A percentile compares a stretch with the other conserved stretches of the same genome.
Conservation (phyloP, 805 yeast genomes). For the Ogataea zsoltii region DNA sequence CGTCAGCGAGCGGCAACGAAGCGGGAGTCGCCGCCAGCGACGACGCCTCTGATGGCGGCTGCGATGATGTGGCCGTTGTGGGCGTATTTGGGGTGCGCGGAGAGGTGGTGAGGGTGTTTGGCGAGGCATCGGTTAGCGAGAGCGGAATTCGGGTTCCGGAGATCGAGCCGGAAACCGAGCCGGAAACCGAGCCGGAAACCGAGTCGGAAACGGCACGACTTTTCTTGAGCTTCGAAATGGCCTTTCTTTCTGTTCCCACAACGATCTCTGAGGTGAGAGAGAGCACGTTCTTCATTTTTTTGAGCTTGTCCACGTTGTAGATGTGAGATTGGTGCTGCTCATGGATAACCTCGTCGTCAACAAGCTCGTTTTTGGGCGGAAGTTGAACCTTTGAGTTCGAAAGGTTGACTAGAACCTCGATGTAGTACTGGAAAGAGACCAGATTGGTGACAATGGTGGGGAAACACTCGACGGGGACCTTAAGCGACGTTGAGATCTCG, state of each 20-base stretch:
- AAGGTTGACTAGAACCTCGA: slow-evolving; percentile 81
- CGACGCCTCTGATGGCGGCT: slow-evolving; percentile 9
- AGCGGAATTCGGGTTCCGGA: slow-evolving; percentile 6
- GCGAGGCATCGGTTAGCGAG: slow-evolving; percentile 6
- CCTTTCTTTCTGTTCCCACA: slow-evolving; percentile 71
- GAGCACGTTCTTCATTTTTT: slow-evolving; percentile 72
- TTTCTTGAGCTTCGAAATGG: slow-evolving; percentile 28
- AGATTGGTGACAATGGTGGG: slow-evolving; percentile 75
- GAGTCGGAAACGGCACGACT: too few species aligned
- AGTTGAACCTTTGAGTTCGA: slow-evolving; percentile 47
- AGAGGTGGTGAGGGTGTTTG: slow-evolving; percentile 1
- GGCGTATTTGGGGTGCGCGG: slow-evolving; percentile 8
- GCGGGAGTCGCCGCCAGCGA: slow-evolving; percentile 4
- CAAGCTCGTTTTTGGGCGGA: slow-evolving; percentile 15
- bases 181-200: too few species aligned
- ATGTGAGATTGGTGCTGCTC: slow-evolving; percentile 34
- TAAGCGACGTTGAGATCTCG: slow-evolving; percentile 59
- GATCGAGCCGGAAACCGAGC: too few species aligned
- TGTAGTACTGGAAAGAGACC: slow-evolving; percentile 79
- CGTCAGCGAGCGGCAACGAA: slow-evolving; percentile 6
- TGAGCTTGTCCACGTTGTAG: slow-evolving; percentile 78
- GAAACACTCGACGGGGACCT: slow-evolving; percentile 82
- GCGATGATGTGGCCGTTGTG: slow-evolving; percentile 3
- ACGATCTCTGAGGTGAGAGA: slow-evolving; percentile 80
- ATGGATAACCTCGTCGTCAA: slow-evolving; percentile 29